Evolutionary conservation across 2,329 filamentous ascomycete species (phyloP).

Genomic region (Elsinoe ampelina): DNA sequence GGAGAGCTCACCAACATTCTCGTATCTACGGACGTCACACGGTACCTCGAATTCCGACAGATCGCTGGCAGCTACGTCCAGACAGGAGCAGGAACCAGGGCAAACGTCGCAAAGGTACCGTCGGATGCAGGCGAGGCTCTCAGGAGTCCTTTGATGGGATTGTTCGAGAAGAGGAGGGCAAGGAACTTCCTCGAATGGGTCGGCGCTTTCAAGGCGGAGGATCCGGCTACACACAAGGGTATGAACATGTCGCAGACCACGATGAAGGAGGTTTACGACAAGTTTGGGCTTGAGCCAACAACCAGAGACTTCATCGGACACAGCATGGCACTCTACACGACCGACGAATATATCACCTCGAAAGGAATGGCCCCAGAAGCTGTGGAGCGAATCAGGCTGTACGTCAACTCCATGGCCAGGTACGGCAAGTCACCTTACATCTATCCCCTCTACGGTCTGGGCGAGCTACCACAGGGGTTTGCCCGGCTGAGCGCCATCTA

Average conservation of each 20-base stretch:
- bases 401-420: slow-evolving; percentile 93
- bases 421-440: slow-evolving; percentile 99
- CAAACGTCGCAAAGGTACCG: slow-evolving; percentile 92
- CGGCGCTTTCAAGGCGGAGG: slow-evolving; percentile 71
- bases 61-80: slow-evolving; percentile 95
- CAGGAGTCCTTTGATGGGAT: slow-evolving; percentile 86
- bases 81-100: slow-evolving; percentile 71
- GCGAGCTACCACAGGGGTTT: slow-evolving; percentile 94
- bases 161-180: slow-evolving; percentile 95
- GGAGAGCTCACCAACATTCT: slow-evolving; percentile 98
- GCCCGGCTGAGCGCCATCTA: slow-evolving; percentile 97
- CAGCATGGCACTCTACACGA: slow-evolving; percentile 92
- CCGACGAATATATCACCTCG: slow-evolving; percentile 73
- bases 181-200: slow-evolving; percentile 97
- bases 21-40: slow-evolving; percentile 72
- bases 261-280: slow-evolving; percentile 99
- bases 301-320: slow-evolving; percentile 97
- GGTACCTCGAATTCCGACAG: slow-evolving; percentile 46
- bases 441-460: slow-evolving; percentile 95
- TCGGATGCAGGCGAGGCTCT: slow-evolving; percentile 86
- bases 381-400: slow-evolving; percentile 85
- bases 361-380: slow-evolving; percentile 70
- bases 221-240: slow-evolving; percentile 87
- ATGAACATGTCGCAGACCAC: slow-evolving; percentile 63
- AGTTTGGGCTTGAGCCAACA: slow-evolving; percentile 80